A percentile compares a stretch with the other conserved stretches of the same genome.
phyloP scores from a whole-genome alignment of 2,329 filamentous ascomycete genomes.

The Sclerotinia minor region DNA sequence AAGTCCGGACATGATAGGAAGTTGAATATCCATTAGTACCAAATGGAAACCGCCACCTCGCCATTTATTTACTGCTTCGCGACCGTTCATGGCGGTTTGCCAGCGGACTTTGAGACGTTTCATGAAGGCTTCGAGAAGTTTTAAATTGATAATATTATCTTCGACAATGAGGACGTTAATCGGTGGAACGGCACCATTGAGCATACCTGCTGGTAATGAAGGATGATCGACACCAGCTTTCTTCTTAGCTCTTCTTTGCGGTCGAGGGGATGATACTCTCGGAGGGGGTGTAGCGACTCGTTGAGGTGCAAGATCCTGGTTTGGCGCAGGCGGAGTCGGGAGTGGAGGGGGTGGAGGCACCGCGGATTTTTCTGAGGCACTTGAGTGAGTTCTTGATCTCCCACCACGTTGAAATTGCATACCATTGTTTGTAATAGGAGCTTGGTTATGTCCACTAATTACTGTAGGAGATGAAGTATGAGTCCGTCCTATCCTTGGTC shows the following conservation, averaged over 20 bases:
- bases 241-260: slow-evolving; percentile 48
- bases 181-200: slow-evolving; percentile 83
- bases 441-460: slow-evolving; percentile 44
- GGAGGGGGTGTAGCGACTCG: slow-evolving; percentile 47
- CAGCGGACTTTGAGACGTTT: slow-evolving; percentile 93
- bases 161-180: slow-evolving; percentile 98
- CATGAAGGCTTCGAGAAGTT: slow-evolving; percentile 91
- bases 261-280: slow-evolving; percentile 51
- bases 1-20: slow-evolving; percentile 93
- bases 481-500: slow-evolving; percentile 65
- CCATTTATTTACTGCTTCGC: slow-evolving; percentile 93
- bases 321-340: slow-evolving; percentile 54
- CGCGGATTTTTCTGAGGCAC: slow-evolving; percentile 40
- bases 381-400: slow-evolving; percentile 56
- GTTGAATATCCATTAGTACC: slow-evolving; percentile 97
- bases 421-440: slow-evolving; percentile 35
- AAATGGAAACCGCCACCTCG: slow-evolving; percentile 88
- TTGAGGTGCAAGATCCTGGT: slow-evolving; percentile 49
- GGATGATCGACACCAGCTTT: slow-evolving; percentile 51
- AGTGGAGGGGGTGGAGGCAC: slow-evolving; percentile 50
- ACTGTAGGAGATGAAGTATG: slow-evolving; percentile 81
- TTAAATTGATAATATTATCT: slow-evolving; percentile 97
- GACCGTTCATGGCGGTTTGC: slow-evolving; percentile 95
- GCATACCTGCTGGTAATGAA: slow-evolving; percentile 59
- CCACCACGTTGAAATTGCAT: slow-evolving; percentile 40